Percentiles rank a stretch among this genome's conserved stretches.
Evolutionary conservation across 2,329 filamentous ascomycete species (phyloP).

Genomic region (Boeremia lycopersici): DNA sequence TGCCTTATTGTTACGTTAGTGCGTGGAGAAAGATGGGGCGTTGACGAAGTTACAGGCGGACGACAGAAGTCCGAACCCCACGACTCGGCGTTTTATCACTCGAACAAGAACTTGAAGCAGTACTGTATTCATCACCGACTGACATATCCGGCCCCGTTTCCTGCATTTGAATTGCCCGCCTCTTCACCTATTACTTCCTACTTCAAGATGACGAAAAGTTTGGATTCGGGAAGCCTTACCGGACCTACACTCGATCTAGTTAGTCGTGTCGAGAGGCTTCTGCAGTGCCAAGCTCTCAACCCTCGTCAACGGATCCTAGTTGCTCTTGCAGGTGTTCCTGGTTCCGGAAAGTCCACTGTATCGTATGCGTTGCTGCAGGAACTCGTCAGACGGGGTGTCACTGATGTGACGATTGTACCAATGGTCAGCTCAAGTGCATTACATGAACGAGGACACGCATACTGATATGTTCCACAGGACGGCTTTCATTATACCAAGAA

Average conservation of each 20-base stretch:
- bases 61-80: constrained; percentile 28
- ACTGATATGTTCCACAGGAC: constrained; percentile 22
- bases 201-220: constrained; percentile 19
- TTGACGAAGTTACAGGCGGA: constrained; percentile 19
- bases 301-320: constrained; percentile 31
- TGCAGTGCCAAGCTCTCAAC: constrained; percentile 24
- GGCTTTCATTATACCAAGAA: constrained; percentile 35
- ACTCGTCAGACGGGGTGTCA: constrained; percentile 23
- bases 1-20: constrained; percentile 10
- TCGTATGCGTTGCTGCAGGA: constrained; percentile 29
- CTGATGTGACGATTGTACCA: constrained; percentile 30
- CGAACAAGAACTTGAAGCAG: not conserved
- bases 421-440: constrained; percentile 25
- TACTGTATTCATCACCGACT: not conserved
- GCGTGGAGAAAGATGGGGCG: constrained; percentile 11
- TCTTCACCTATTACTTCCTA: not conserved
- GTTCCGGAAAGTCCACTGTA: constrained; percentile 36
- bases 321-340: constrained; percentile 36
- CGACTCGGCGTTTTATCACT: constrained; percentile 1
- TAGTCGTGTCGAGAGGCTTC: constrained; percentile 26
- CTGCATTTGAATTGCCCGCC: not conserved
- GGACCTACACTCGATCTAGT: constrained; percentile 26
- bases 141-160: not conserved
- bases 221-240: constrained; percentile 13
- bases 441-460: not conserved